phyloP scores from a whole-genome alignment of 306 rosid species.

The Citrullus mucosospermus region DNA sequence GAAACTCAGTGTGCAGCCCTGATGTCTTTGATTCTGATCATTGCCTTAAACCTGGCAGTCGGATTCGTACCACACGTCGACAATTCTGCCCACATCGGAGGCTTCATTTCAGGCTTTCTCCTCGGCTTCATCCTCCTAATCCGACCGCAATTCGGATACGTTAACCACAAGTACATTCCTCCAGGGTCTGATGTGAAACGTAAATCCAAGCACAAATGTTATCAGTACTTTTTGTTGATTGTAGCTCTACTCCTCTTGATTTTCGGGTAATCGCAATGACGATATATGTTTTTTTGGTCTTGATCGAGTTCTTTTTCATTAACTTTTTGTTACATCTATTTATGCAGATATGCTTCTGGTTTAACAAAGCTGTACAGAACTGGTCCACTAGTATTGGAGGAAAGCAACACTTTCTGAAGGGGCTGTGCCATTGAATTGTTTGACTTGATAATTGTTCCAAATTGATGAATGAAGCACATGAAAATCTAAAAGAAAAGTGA shows the following conservation, averaged over 20 bases:
- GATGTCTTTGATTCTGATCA: constrained; percentile 31
- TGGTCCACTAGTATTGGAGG: neutral
- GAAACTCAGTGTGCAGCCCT: constrained; percentile 58
- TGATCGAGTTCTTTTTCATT: neutral
- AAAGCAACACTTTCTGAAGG: neutral
- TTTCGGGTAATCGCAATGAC: constrained; percentile 31
- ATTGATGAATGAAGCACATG: neutral
- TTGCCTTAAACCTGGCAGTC: constrained; percentile 57
- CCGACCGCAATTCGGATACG: constrained; percentile 77
- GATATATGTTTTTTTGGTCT: neutral
- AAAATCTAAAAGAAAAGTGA: neutral
- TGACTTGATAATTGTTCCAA: neutral
- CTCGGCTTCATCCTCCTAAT: constrained; percentile 62
- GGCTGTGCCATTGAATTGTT: neutral
- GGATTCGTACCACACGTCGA: constrained; percentile 81
- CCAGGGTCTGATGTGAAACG: constrained; percentile 34
- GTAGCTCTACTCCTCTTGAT: constrained; percentile 27
- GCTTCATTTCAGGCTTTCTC: constrained; percentile 63
- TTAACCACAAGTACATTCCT: constrained; percentile 45
- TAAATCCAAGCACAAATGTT: constrained; percentile 47
- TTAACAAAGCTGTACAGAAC: neutral
- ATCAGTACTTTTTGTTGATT: constrained; percentile 45
- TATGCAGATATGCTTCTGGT: neutral
- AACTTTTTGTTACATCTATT: neutral
- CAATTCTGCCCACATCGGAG: constrained; percentile 89